phyloP scores from a whole-genome alignment of 345 rosid species.

The Corchorus olitorius region DNA sequence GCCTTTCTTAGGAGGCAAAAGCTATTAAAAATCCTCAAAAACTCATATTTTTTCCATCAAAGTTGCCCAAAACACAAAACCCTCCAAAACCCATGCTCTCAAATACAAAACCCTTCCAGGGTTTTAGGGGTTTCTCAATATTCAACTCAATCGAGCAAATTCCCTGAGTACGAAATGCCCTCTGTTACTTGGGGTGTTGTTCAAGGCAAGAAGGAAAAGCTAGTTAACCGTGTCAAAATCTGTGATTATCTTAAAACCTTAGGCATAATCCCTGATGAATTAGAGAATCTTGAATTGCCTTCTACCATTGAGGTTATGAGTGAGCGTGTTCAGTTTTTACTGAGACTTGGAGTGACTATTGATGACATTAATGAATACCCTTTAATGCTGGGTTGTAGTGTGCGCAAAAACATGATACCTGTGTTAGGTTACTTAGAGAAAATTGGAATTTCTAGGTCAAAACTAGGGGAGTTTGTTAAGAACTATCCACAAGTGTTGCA shows the following conservation, averaged over 20 bases:
- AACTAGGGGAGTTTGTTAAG: conserved; percentile 81
- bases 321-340: conserved; percentile 84
- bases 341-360: conserved; percentile 67
- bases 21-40: conserved; percentile 31
- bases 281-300: conserved; percentile 76
- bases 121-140: conserved; percentile 31
- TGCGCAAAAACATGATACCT: conserved; percentile 88
- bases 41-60: conserved; percentile 14
- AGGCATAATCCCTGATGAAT: conserved; percentile 88
- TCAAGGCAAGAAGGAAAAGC: conserved; percentile 83
- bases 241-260: conserved; percentile 80
- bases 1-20: conserved; percentile 36
- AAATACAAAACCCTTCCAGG: conserved; percentile 21
- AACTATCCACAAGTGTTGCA: conserved; percentile 82
- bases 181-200: conserved; percentile 94
- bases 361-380: conserved; percentile 92
- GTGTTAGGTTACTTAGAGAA: conserved; percentile 86
- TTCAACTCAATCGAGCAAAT: conserved; percentile 69
- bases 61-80: conserved; percentile 25
- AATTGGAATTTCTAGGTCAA: conserved; percentile 66
- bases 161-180: conserved; percentile 92
- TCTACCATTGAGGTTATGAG: conserved; percentile 91
- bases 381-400: conserved; percentile 77
- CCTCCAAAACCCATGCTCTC: conserved; percentile 28
- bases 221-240: conserved; percentile 87